Base-by-base conservation (phyloP, 768 basidiomycete species). In the Gyrodon lividus region DNA sequence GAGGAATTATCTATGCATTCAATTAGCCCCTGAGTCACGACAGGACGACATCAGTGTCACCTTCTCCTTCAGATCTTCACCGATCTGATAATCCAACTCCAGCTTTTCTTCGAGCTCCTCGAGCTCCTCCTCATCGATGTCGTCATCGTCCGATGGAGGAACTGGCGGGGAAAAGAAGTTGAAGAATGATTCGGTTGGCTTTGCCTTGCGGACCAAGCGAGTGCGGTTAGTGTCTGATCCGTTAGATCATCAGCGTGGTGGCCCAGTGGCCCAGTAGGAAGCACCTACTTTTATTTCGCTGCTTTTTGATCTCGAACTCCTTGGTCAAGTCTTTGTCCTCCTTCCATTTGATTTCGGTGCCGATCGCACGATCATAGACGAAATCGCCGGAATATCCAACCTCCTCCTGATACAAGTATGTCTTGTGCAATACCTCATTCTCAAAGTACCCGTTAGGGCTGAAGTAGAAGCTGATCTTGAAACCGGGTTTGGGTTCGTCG, bases 231-330 rank as follows among this genome's bases (percentile, higher is more conserved):
- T 92, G 66, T 87, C 89, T 91, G 60, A 47, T 50, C 47, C 6
- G 40, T 30, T 17, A 34, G 24, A 48, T 51, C 10, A 37, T 50
- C 16, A 60, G 50, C 39, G 31, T 8, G 23, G 14, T 30, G 23
- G 22, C 16, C 19, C 19, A 24, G 37, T 19, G 14, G 40, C 47
- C 4, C 14, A 30, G 24, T 22, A 48, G 41, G 59, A 38, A 24
- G 14, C 19, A 22, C 46, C 54, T n/a, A 97, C 95, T 94, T 81
- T 98, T 99, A 76, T 99, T 99, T 64, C 96, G 79, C 74, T 98
- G 96, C 78, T 97, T 98, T 81, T 96, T 97, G 70, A 98, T 95
- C 76, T 98, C 96, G 62, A 92, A 89, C 74, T 91, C 90, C 75
- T 93, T 92, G 46, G 96, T 99, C 51, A 99, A 78, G 73, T 99